Evolutionary conservation across 2,329 filamentous ascomycete genomes (phyloP).

Genomic region (Penicillium sp.): DNA sequence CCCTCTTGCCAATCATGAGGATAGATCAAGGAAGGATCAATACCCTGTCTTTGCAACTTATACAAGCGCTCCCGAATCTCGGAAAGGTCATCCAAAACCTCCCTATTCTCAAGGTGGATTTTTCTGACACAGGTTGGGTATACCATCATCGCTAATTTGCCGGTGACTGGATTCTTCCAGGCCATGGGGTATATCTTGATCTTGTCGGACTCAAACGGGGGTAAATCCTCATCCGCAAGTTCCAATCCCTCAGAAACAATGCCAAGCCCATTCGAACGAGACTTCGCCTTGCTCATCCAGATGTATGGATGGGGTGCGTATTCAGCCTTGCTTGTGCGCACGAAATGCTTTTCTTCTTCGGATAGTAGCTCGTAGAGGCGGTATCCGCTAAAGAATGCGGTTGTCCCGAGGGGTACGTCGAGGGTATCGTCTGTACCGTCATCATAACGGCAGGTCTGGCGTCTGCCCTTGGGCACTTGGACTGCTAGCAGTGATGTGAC

Average conservation of each 20-base stretch:
- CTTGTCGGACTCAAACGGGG: constrained; percentile 64
- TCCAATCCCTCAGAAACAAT: constrained; percentile 67
- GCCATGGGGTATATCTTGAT: constrained; percentile 74
- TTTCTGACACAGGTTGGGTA: constrained; percentile 71
- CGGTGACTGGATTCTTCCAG: constrained; percentile 74
- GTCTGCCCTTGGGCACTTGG: constrained; percentile 65
- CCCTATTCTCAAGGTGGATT: constrained; percentile 67
- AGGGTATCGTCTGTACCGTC: constrained; percentile 68
- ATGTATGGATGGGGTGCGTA: constrained; percentile 77
- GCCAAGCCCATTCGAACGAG: constrained; percentile 68
- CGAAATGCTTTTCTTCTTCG: constrained; percentile 67
- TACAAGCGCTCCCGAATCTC: constrained; percentile 70
- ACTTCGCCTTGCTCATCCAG: constrained; percentile 73
- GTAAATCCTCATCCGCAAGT: constrained; percentile 60
- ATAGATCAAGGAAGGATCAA: constrained; percentile 68
- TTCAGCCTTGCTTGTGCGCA: constrained; percentile 65
- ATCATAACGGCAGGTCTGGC: constrained; percentile 72
- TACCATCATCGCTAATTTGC: constrained; percentile 68
- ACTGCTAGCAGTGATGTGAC: constrained; percentile 74
- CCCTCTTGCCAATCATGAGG: constrained; percentile 76
- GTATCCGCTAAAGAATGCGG: constrained; percentile 72
- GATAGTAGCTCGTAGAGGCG: constrained; percentile 69
- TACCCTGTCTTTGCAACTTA: constrained; percentile 69
- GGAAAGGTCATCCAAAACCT: constrained; percentile 66
- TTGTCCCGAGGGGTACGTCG: constrained; percentile 71